Conservation (phyloP, 768 basidiomycete species). For the Collybia nuda region DNA sequence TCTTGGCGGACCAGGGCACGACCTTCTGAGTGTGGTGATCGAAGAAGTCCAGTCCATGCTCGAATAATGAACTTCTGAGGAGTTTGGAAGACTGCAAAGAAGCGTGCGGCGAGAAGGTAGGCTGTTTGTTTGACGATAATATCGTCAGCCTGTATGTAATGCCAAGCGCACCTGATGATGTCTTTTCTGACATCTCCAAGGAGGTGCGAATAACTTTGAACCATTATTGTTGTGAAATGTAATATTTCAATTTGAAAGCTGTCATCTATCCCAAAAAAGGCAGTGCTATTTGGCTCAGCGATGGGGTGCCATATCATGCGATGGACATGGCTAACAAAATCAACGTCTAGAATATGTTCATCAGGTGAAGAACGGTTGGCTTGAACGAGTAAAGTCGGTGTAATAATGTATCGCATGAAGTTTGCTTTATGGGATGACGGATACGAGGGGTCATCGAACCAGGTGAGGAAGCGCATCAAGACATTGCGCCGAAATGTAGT, state of each 20-base stretch:
- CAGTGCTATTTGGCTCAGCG: constrained; percentile 39
- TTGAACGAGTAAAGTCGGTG: constrained; percentile 81
- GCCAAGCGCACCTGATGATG: constrained; percentile 92
- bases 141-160: constrained; percentile 72
- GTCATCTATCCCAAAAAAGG: constrained; percentile 69
- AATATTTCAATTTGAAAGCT: constrained; percentile 88
- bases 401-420: constrained; percentile 81
- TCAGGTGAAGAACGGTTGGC: constrained; percentile 54
- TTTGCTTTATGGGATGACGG: constrained; percentile 77
- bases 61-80: constrained; percentile 89
- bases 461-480: constrained; percentile 79
- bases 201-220: constrained; percentile 81
- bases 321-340: constrained; percentile 71
- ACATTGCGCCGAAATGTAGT: constrained; percentile 76
- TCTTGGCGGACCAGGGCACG: constrained; percentile 75
- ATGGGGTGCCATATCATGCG: constrained; percentile 81
- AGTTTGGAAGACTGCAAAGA: constrained; percentile 86
- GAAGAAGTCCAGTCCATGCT: constrained; percentile 88
- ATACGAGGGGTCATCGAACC: constrained; percentile 69
- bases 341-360: constrained; percentile 65
- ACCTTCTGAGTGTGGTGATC: constrained; percentile 71
- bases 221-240: constrained; percentile 84
- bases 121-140: constrained; percentile 91
- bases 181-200: constrained; percentile 85
- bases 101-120: constrained; percentile 86